Conservation (phyloP, 306 rosid species). For the Parietaria judaica region DNA sequence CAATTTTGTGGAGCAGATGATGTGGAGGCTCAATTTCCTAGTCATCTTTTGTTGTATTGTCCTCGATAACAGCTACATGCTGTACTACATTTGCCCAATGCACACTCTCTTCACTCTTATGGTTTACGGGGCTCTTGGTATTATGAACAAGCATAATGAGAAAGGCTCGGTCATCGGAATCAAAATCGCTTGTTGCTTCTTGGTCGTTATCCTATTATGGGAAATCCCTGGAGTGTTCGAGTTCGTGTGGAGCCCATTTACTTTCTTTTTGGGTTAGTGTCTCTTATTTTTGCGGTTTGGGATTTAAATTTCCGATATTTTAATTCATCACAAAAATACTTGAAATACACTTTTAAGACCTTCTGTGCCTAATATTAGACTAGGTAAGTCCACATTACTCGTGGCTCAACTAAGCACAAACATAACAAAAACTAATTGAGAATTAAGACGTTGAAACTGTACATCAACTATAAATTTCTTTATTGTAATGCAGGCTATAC, state of each 20-base stretch:
- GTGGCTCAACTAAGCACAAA: no score
- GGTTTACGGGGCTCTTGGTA: conserved; percentile 85
- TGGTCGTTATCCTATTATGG: conserved; percentile 78
- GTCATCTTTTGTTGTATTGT: conserved; percentile 69
- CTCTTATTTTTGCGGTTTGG: not conserved
- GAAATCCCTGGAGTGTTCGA: conserved; percentile 97
- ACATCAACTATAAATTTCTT: no score
- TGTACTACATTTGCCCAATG: conserved; percentile 98
- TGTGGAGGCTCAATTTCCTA: conserved; percentile 99
- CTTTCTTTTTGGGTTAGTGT: conserved; percentile 74
- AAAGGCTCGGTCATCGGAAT: conserved; percentile 57
- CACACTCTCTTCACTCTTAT: conserved; percentile 92
- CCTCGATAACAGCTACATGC: conserved; percentile 86
- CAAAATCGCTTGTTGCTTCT: conserved; percentile 62
- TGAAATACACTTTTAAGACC: no score
- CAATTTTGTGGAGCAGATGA: conserved; percentile 65
- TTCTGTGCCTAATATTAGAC: no score
- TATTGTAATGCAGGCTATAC: conserved; percentile 44
- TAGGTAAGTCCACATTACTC: no score
- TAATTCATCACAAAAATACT: conserved; percentile 12
- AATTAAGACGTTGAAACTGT: no score
- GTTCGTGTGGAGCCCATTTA: conserved; percentile 71
- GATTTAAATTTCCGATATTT: conserved; percentile 1
- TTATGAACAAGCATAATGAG: conserved; percentile 78
- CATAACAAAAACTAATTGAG: no score